Percentiles rank a stretch among this genome's conserved stretches.
Conservation (phyloP, 2,329 filamentous ascomycete species). For the Claviceps capensis region DNA sequence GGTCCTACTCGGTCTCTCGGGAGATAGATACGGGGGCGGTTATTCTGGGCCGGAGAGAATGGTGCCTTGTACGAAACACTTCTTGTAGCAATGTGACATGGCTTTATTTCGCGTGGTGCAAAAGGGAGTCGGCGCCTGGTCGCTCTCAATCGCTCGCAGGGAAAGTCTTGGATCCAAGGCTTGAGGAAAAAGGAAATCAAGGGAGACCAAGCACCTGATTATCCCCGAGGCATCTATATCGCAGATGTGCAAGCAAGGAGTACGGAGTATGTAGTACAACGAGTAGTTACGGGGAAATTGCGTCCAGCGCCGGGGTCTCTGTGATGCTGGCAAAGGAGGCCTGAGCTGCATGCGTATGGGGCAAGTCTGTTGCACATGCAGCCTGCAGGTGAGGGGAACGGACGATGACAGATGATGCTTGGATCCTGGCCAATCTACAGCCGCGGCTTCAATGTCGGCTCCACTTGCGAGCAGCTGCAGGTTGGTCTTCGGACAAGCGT, state of each 20-base stretch:
- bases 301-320: too few relatives aligned
- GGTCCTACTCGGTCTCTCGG: not conserved
- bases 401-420: too few relatives aligned
- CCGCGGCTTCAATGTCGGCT: too few relatives aligned
- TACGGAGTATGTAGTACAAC: not conserved
- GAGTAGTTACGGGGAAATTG: not conserved
- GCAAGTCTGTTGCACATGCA: not conserved
- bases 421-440: too few relatives aligned
- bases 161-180: not conserved
- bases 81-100: not conserved
- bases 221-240: constrained; percentile 2
- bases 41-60: not conserved
- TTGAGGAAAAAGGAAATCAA: not conserved
- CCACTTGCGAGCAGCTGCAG: too few relatives aligned
- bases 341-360: not conserved
- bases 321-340: not conserved
- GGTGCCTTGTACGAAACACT: not conserved
- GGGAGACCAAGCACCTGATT: not conserved
- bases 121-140: not conserved
- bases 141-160: not conserved
- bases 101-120: not conserved
- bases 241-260: not conserved
- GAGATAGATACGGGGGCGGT: not conserved
- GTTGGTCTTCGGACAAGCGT: too few relatives aligned
- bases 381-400: not conserved